These are phyloP conservation scores for Lentinus tigrinus DNA, from an alignment of 768 basidiomycete species.

Conservation along the genomic window DNA sequence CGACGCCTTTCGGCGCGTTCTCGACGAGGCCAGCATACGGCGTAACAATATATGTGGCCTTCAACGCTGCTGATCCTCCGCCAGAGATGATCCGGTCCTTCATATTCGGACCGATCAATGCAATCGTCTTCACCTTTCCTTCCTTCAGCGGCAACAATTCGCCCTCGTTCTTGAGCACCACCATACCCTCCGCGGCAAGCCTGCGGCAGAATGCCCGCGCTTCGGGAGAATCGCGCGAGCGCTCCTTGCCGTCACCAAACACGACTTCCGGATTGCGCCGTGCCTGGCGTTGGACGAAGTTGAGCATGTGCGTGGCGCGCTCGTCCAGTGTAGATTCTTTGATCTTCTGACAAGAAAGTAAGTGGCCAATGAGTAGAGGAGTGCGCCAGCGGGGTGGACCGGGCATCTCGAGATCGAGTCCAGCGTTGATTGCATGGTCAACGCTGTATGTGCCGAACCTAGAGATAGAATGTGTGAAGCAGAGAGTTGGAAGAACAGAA, in stretches of 20 bases:
- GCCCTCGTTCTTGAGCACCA: constrained; percentile 62
- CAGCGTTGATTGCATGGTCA: constrained; percentile 43
- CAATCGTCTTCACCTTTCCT: constrained; percentile 45
- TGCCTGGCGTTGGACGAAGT: constrained; percentile 58
- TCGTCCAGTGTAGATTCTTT: constrained; percentile 45
- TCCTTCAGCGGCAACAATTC: constrained; percentile 53
- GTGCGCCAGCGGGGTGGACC: constrained; percentile 43
- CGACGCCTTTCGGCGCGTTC: constrained; percentile 48
- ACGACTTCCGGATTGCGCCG: constrained; percentile 56
- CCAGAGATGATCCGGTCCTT: constrained; percentile 67
- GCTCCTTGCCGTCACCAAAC: constrained; percentile 60
- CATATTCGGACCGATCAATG: constrained; percentile 69
- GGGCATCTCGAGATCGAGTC: constrained; percentile 49
- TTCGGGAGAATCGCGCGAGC: constrained; percentile 53
- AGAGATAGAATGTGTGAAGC: background rate
- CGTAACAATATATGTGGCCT: constrained; percentile 60
- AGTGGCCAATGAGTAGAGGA: constrained; percentile 36
- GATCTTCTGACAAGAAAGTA: constrained; percentile 50
- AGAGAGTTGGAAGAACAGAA: background rate
- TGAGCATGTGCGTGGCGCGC: constrained; percentile 48
- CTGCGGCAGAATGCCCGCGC: constrained; percentile 51
- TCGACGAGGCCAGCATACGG: constrained; percentile 59
- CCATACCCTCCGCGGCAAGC: constrained; percentile 61
- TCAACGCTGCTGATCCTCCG: constrained; percentile 72
- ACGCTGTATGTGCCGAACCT: constrained; percentile 47